phyloP scores from a whole-genome alignment of 2,329 filamentous ascomycete species.

The Penicillium aurantiogriseum region DNA sequence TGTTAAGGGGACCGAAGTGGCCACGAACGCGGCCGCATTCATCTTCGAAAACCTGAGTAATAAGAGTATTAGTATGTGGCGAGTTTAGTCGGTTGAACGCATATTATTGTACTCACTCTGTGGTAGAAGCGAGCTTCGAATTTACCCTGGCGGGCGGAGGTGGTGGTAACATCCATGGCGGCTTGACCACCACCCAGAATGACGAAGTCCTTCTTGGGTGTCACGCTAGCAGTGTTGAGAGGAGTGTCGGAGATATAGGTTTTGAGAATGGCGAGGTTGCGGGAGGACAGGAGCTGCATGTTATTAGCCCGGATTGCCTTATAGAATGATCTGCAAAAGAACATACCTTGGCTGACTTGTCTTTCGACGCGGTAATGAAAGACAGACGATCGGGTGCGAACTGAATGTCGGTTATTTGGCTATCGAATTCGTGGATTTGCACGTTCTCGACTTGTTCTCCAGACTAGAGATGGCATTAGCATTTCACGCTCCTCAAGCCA shows the following conservation, averaged over 20 bases:
- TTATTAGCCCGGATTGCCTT: constrained; percentile 17
- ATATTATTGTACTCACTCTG: constrained; percentile 56
- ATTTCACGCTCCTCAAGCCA: neutral
- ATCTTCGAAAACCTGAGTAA: constrained; percentile 73
- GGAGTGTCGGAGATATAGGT: constrained; percentile 90
- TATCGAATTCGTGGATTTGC: constrained; percentile 80
- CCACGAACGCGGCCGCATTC: constrained; percentile 96
- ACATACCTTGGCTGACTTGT: constrained; percentile 87
- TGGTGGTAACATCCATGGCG: constrained; percentile 98
- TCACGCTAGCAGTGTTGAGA: constrained; percentile 92
- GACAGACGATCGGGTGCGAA: constrained; percentile 93
- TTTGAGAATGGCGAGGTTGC: constrained; percentile 88
- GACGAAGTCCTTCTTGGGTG: constrained; percentile 94
- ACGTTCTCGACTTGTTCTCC: constrained; percentile 80
- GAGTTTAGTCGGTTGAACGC: neutral
- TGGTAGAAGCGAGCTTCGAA: constrained; percentile 99
- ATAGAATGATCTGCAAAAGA: neutral
- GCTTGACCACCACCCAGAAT: constrained; percentile 97
- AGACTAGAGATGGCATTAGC: constrained; percentile 49
- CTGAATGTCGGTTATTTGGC: constrained; percentile 86
- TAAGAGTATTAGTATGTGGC: neutral
- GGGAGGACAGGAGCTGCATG: constrained; percentile 70
- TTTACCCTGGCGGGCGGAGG: constrained; percentile 90
- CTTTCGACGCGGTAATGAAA: constrained; percentile 97
- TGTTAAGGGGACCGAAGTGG: constrained; percentile 96